Percentiles rank a stretch among this genome's conserved stretches.
phyloP scores from a whole-genome alignment of 2,329 filamentous ascomycete species.

The Aureobasidium mangrovei region DNA sequence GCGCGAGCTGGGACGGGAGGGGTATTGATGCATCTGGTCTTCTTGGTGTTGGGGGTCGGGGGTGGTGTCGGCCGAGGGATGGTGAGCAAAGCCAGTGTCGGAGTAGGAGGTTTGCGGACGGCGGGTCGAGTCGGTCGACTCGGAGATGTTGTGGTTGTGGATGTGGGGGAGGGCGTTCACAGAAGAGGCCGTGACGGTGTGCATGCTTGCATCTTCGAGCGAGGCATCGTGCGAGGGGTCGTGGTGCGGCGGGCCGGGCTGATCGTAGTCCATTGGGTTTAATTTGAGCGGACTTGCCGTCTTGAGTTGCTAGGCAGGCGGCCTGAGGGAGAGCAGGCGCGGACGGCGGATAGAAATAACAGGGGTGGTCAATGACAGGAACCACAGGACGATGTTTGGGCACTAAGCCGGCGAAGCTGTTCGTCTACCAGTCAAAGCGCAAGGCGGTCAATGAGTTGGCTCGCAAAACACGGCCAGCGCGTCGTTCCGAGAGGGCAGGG shows the following conservation, averaged over 20 bases:
- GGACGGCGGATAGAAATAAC: slow-evolving; percentile 1
- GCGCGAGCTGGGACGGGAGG: slow-evolving; percentile 32
- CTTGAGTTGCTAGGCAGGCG: not conserved
- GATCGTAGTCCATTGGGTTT: slow-evolving; percentile 5
- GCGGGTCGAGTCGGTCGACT: slow-evolving; percentile 34
- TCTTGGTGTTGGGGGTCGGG: slow-evolving; percentile 30
- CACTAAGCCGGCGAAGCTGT: slow-evolving; percentile 9
- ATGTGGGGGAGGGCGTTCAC: slow-evolving; percentile 31
- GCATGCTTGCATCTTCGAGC: slow-evolving; percentile 40
- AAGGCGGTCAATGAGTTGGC: not conserved
- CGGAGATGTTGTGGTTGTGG: slow-evolving; percentile 31
- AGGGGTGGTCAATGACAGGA: not conserved
- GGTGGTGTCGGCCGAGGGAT: slow-evolving; percentile 35
- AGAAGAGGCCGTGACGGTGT: slow-evolving; percentile 38
- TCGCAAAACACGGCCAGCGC: slow-evolving; percentile 4
- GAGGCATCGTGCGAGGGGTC: slow-evolving; percentile 21
- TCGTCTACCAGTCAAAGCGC: slow-evolving; percentile 12
- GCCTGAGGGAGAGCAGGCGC: not conserved
- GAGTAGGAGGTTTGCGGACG: slow-evolving; percentile 48
- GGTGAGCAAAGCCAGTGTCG: slow-evolving; percentile 39
- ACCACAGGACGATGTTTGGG: not conserved
- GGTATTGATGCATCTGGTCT: slow-evolving; percentile 20
- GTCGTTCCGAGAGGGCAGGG: slow-evolving; percentile 1
- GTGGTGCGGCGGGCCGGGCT: slow-evolving; percentile 1
- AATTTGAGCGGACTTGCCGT: not conserved